Percentiles rank a stretch among this genome's conserved stretches.
Evolutionary conservation across 352 stramenopile species (phyloP).

Genomic region (Halophytophthora polymorphica): DNA sequence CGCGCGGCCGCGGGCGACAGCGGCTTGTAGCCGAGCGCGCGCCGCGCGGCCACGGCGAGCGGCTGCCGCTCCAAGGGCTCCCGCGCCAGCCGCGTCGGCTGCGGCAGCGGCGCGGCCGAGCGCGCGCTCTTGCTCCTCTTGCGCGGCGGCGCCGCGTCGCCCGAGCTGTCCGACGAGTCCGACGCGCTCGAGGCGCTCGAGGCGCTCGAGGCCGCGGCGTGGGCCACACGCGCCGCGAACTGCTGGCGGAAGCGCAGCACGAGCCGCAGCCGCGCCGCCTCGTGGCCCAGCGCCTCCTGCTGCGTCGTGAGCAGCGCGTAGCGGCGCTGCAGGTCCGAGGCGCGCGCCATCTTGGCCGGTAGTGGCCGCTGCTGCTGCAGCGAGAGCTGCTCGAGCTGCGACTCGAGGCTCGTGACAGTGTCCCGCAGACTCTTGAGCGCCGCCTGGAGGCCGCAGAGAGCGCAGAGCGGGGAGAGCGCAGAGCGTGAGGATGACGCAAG

Average conservation of each 20-base stretch:
- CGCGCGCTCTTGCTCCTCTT: conserved; percentile 26
- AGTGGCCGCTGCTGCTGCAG: conserved; percentile 13
- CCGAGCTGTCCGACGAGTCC: conserved; percentile 26
- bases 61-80: conserved; percentile 20
- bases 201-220: conserved; percentile 17
- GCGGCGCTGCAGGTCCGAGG: conserved; percentile 35
- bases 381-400: conserved; percentile 41
- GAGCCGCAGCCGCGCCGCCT: conserved; percentile 37
- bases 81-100: conserved; percentile 29
- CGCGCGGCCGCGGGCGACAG: conserved; percentile 30
- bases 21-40: conserved; percentile 46
- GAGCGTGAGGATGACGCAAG: too few species aligned
- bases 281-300: conserved; percentile 39
- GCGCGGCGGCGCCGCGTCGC: conserved; percentile 2
- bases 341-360: neutral
- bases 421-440: conserved; percentile 47
- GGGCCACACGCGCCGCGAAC: conserved; percentile 33
- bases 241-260: conserved; percentile 38
- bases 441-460: too few species aligned
- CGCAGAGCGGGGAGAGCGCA: too few species aligned
- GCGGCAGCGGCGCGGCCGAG: conserved; percentile 28
- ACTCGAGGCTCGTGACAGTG: conserved; percentile 54
- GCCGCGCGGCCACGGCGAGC: conserved; percentile 29
- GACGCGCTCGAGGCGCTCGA: conserved; percentile 13
- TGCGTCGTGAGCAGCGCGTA: conserved; percentile 36